Base-by-base conservation (phyloP, 768 basidiomycete species). In the Pisolithus marmoratus region DNA sequence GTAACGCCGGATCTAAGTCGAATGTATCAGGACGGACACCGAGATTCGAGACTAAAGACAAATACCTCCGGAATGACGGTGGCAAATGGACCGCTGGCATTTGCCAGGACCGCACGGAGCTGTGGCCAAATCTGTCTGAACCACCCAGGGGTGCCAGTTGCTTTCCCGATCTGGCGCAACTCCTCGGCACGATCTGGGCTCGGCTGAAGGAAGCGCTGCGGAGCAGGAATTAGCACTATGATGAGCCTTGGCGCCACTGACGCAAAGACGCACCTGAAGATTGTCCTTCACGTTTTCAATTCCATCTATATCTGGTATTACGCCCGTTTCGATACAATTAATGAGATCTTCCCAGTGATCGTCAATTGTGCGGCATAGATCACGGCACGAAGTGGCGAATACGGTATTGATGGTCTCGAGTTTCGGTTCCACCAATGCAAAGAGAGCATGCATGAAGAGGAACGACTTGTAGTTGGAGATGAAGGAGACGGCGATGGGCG, bases 381-480 rank as follows among this genome's bases (percentile, higher is more conserved):
- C 58, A 19, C 54, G 48, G 38, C 64, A 60, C 8, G 55, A 26
- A 2, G 63, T 60, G 1, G 46, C 49, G 41, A 62, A 64, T 50
- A 62, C 56, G 2, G 55, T 54, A 8, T 60, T 57, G 45, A 64
- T 58, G 12, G 56, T 41, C 36, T 54, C 57, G 8, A 63, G 43
- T 34, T 53, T 44, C 6, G 58, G 59, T 52, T 63, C 57, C 15
- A 57, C 51, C 31, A 62, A 48, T 7, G 58, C 57, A 14, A 62
- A 66, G 5, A 65, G 45, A 3, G 45, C 58, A 46, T 62, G 64
- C 49, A 55, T 51, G 31, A 60, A 60, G 9, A 65, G 53, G 49
- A 57, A 66, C 2, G 63, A 58, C 24, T 51, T 56, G 38, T 64
- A 62, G 43, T 58, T 51, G n/a, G 46, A 3, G n/a, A 62, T 60